phyloP scores from a whole-genome alignment of 768 basidiomycete genomes.

The Rhodotorula kratochvilovae region DNA sequence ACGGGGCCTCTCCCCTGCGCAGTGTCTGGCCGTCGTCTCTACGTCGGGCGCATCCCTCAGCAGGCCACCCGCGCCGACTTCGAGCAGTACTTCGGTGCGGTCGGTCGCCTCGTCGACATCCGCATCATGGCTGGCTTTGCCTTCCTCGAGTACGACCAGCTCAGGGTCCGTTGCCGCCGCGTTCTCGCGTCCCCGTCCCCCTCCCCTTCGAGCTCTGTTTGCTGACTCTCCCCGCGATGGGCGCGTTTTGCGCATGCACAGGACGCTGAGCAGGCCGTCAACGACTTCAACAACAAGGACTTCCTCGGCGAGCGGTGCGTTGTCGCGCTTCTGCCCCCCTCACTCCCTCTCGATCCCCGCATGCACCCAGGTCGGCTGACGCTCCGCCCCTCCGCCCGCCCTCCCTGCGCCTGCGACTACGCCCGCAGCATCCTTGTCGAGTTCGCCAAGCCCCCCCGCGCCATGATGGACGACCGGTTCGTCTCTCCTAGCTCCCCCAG shows the following conservation, averaged over 20 bases:
- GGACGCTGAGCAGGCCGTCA: conserved; percentile 93
- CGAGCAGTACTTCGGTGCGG: conserved; percentile 34
- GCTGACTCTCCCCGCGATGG: neutral
- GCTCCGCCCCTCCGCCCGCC: neutral
- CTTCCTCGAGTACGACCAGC: conserved; percentile 90
- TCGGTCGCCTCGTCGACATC: conserved; percentile 39
- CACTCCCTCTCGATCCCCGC: conserved; percentile 6
- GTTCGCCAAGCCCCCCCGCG: conserved; percentile 72
- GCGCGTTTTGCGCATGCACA: conserved; percentile 43
- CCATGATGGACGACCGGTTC: conserved; percentile 30
- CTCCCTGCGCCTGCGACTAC: neutral
- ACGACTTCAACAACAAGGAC: conserved; percentile 71
- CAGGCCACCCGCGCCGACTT: conserved; percentile 34
- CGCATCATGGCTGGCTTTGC: conserved; percentile 63
- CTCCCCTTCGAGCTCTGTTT: neutral
- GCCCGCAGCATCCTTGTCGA: conserved; percentile 79
- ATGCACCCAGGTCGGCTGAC: too few species aligned
- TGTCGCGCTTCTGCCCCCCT: neutral
- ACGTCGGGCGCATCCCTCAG: conserved; percentile 41
- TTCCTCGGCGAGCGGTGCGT: conserved; percentile 81
- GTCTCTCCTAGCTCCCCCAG: neutral
- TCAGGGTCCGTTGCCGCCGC: conserved; percentile 54
- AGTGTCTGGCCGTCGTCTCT: conserved; percentile 41
- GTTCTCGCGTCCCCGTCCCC: too few species aligned
- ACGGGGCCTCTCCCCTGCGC: neutral